A percentile compares a stretch with the other conserved stretches of the same genome.
Evolutionary conservation across 768 basidiomycete species (phyloP).

Genomic region (Collybiopsis luxurians): DNA sequence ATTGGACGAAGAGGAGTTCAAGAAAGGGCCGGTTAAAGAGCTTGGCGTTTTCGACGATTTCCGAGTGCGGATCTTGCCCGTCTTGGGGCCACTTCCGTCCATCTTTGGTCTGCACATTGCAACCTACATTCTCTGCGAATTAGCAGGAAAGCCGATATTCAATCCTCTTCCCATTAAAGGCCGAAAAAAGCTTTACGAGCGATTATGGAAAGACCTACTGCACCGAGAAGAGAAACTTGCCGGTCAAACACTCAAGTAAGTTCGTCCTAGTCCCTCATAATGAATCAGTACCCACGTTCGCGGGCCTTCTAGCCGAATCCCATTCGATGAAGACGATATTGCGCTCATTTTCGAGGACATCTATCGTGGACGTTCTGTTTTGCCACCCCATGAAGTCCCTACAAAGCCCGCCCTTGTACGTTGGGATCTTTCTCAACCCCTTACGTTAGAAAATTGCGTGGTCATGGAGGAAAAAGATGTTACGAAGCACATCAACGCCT

Average conservation of each 20-base stretch:
- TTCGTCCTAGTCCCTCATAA: slow-evolving; percentile 7
- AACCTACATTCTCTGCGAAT: slow-evolving; percentile 82
- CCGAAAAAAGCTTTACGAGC: slow-evolving; percentile 79
- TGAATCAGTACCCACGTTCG: not conserved
- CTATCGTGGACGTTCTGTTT: slow-evolving; percentile 69
- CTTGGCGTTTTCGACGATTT: slow-evolving; percentile 91
- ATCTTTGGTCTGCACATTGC: slow-evolving; percentile 91
- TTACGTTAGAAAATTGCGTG: slow-evolving; percentile 81
- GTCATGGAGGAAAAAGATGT: slow-evolving; percentile 79
- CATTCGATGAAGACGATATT: slow-evolving; percentile 82
- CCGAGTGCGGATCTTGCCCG: slow-evolving; percentile 89
- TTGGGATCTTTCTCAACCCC: slow-evolving; percentile 69
- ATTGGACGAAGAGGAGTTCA: slow-evolving; percentile 87
- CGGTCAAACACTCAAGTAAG: slow-evolving; percentile 59
- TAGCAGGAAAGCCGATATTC: slow-evolving; percentile 79
- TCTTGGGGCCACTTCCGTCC: slow-evolving; percentile 82
- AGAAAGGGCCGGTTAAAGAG: slow-evolving; percentile 86
- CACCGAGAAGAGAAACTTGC: slow-evolving; percentile 70
- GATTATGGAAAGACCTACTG: slow-evolving; percentile 73
- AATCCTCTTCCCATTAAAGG: slow-evolving; percentile 88
- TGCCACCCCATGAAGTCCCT: slow-evolving; percentile 78
- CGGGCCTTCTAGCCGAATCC: slow-evolving; percentile 51
- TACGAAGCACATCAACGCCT: slow-evolving; percentile 57
- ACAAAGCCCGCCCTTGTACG: slow-evolving; percentile 71
- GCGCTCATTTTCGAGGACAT: slow-evolving; percentile 86